Conservation (phyloP, 1,284 basidiomycete species). For the Ustilago esculenta region DNA sequence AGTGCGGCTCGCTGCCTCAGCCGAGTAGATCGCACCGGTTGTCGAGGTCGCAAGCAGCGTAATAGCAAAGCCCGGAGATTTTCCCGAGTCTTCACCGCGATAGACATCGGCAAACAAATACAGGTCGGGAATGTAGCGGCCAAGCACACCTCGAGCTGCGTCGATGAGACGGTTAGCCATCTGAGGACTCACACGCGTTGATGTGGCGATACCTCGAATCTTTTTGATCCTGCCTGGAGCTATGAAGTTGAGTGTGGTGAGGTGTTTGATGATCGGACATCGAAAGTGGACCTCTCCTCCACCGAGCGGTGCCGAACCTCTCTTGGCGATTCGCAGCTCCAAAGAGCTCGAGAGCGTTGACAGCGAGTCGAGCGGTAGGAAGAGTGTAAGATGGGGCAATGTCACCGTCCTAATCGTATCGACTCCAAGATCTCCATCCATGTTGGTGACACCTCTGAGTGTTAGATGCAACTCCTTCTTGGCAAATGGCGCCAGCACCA, state of each 20-base stretch:
- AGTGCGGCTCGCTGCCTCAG: constrained; percentile 79
- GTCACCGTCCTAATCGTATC: constrained; percentile 93
- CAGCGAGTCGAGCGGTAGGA: constrained; percentile 68
- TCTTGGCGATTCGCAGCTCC: constrained; percentile 81
- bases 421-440: constrained; percentile 70
- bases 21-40: constrained; percentile 85
- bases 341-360: constrained; percentile 54
- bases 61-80: constrained; percentile 94
- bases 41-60: constrained; percentile 91
- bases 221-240: constrained; percentile 89
- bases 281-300: constrained; percentile 92
- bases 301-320: constrained; percentile 88
- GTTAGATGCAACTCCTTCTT: constrained; percentile 86
- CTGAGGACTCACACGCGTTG: constrained; percentile 86
- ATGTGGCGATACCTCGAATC: constrained; percentile 87
- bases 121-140: constrained; percentile 96
- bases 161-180: constrained; percentile 98
- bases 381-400: constrained; percentile 87
- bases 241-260: constrained; percentile 85
- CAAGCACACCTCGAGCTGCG: constrained; percentile 86
- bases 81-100: constrained; percentile 95
- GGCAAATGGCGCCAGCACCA: constrained; percentile 90
- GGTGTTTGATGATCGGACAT: constrained; percentile 88
- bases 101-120: constrained; percentile 99
- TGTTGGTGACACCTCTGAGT: constrained; percentile 88